Base-by-base conservation (phyloP, 345 rosid species). In the Brassica carinata region DNA sequence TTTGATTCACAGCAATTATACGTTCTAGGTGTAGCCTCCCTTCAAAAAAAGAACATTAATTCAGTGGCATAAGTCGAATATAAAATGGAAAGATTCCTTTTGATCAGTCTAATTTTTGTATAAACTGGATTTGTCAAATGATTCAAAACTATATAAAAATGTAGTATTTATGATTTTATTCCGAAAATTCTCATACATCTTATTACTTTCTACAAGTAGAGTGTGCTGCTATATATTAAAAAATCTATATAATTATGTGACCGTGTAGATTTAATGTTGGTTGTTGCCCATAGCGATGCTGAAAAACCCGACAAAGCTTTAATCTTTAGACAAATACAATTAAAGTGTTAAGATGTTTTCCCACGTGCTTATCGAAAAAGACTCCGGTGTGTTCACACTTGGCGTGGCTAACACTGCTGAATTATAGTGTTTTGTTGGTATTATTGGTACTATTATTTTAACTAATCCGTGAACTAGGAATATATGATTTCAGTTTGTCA, bases 341-440 rank as follows among this genome's bases (percentile, higher is more conserved):
- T 59, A 69, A 80, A 69, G 48, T 51, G 66, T 63, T 73, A 11
- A 34, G 15, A 30, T 63, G 83, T 48, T 74, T 80, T 80, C 79
- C 31, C 79, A 80, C 83, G 75, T 68, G 75, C 71, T 62, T 30
- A 29, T 73, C 82, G 15, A 13, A 4, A 33, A 7, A 10, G 73
- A 74, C 57, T 45, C 43, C 48, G 26, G 8, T 11, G 31, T 36
- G 66, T 74, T 69, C 75, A 74, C 79, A 80, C 75, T 58, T 67
- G 18, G 14, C 74, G 55, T 69, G 55, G 63, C 59, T 26, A 34
- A 43, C 74, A 73, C 43, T 13, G 8, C 43, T 13, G 8, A 23
- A 15, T 40, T 58, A 26, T 23, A 26, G 64, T 26, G 31, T 5
- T 61, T 51, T 61, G 33, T 61, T 61, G 31, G 63, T 57, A 59